These are phyloP conservation scores for Phaseolus lunatus DNA, from an alignment of 306 rosid genomes.

Conservation along the genomic window DNA sequence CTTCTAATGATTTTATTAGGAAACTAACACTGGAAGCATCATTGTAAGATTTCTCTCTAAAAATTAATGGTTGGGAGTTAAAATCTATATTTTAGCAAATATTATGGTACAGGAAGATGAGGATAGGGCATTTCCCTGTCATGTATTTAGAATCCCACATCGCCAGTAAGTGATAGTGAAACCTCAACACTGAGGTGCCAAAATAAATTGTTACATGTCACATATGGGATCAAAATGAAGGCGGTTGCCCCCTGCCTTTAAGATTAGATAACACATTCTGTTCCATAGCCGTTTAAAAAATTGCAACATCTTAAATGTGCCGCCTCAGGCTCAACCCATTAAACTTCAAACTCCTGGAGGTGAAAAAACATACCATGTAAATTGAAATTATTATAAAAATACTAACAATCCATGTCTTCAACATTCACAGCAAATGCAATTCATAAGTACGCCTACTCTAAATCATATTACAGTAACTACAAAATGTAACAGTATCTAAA, in stretches of 20 bases:
- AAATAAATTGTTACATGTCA: conserved; percentile 42
- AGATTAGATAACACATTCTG: conserved; percentile 39
- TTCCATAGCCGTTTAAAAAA: conserved; percentile 28
- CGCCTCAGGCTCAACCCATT: conserved; percentile 34
- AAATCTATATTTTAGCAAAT: conserved; percentile 42
- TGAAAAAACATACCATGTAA: conserved; percentile 25
- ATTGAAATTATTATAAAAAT: conserved; percentile 1
- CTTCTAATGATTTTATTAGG: no score
- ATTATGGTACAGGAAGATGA: conserved; percentile 44
- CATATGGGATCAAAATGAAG: conserved; percentile 44
- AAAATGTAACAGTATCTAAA: neutral
- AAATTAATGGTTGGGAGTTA: conserved; percentile 35
- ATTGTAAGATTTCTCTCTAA: neutral
- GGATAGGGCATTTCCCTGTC: conserved; percentile 30
- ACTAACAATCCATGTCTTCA: neutral
- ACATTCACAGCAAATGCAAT: conserved; percentile 1
- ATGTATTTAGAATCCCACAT: conserved; percentile 30
- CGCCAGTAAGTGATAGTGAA: conserved; percentile 35
- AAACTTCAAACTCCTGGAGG: conserved; percentile 48
- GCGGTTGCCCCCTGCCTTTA: conserved; percentile 38
- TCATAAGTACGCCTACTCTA: neutral
- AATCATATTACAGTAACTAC: conserved; percentile 1
- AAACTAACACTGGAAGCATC: neutral
- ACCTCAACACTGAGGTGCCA: conserved; percentile 44
- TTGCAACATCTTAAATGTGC: conserved; percentile 31